Conservation (phyloP, 257 asterid genomes). For the Solanum gracilifrons region DNA sequence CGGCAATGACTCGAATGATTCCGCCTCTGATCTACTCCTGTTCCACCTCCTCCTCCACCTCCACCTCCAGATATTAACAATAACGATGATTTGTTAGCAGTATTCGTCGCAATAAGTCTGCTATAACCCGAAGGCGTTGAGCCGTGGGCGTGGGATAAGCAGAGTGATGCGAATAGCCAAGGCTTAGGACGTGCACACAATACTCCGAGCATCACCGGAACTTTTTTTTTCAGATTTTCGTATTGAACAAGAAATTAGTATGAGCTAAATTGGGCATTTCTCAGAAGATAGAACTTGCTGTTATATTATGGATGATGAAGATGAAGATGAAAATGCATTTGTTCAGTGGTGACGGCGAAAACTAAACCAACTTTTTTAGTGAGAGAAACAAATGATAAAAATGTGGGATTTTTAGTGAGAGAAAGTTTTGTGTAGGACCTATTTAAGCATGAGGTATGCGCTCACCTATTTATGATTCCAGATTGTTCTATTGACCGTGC, state of each 20-base stretch:
- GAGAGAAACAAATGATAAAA: neutral
- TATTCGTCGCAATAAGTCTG: conserved; percentile 18
- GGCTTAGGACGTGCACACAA: conserved; percentile 61
- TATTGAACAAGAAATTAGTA: neutral
- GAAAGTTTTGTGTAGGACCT: neutral
- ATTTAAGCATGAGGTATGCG: neutral
- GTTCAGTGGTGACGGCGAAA: neutral
- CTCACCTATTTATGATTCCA: neutral
- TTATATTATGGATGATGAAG: neutral
- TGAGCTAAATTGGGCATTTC: neutral
- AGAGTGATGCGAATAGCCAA: conserved; percentile 43
- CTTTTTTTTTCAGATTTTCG: neutral
- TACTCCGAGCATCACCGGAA: conserved; percentile 63
- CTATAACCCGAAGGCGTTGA: conserved; percentile 23
- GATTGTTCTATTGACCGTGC: neutral
- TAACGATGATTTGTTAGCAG: conserved; percentile 2
- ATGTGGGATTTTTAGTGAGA: neutral
- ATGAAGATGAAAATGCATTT: neutral
- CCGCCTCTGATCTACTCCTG: conserved; percentile 3
- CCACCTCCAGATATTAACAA: neutral
- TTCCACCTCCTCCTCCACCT: neutral
- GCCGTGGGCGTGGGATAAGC: conserved; percentile 31
- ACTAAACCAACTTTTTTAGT: neutral
- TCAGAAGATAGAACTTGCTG: neutral
- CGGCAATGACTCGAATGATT: conserved; percentile 21